Base-by-base conservation (phyloP, 805 yeast genomes). In the Ogataea kodamae region DNA sequence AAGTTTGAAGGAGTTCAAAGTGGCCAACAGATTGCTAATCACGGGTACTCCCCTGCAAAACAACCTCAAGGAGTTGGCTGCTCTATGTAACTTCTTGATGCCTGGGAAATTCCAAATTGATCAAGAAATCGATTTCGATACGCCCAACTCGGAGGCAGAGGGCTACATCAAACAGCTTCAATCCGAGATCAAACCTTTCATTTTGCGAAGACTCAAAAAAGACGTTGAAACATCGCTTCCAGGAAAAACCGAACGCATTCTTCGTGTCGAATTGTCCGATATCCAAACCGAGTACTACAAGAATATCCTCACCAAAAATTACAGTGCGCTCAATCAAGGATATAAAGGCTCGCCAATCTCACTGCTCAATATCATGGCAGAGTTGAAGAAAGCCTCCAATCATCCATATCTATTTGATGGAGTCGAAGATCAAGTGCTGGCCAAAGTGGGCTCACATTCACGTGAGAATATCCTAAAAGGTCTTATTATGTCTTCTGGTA, bases 41-140 rank as follows among this genome's bases (percentile, higher is more conserved):
- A 92, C 99, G 3, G 99, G 99, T 65, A 92, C 99, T 1, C 99
- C 99, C 6, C 70, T 92, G 45, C 99, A 92, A 59, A 92, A 92
- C 54, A 92, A 92, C 57, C 81, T 92, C 49, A 86, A 87, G 52
- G 99, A 92, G 62, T 70, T 92, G 48, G 96, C 96, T 3, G 97
- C 99, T 0, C 70, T 92, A 43, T 88, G 94, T 28, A 85, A 92
- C 56, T 92, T 92, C 59, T 70, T 92, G 54, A 89, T 88, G 96
- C 98, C 98, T 0, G 97, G 97, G 0, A 80, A 78, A 50, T 80
- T 90, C 46, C 68, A 70, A 35, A 90, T 92, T 46, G 96, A 89
- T 43, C 94, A 85, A 59, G 97, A 90, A 56, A 90, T 92, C 59
- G 96, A 90, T 64, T 88, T 90, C 57, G 96, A 88, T 50, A 74